phyloP scores from a whole-genome alignment of 805 yeast species.

The Candida suzukii region DNA sequence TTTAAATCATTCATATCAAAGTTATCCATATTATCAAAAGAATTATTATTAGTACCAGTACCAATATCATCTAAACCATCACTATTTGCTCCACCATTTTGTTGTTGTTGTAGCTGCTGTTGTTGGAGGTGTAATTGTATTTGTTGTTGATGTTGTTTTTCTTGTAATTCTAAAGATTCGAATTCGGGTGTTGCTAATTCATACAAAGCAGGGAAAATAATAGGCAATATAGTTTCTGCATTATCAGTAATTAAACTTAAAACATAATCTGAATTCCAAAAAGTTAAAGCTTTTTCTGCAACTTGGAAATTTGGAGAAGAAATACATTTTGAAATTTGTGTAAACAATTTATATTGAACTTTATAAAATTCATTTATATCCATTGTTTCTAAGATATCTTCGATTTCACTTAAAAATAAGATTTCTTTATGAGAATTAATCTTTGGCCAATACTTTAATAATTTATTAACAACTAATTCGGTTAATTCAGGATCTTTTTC shows the following conservation, averaged over 20 bases:
- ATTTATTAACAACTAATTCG: constrained; percentile 93
- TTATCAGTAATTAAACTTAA: constrained; percentile 84
- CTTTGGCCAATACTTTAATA: constrained; percentile 94
- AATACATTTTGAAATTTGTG: constrained; percentile 89
- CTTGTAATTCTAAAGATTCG: constrained; percentile 23
- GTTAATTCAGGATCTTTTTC: constrained; percentile 91
- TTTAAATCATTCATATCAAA: constrained; percentile 1
- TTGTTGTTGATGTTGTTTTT: constrained; percentile 16
- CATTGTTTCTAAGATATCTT: constrained; percentile 93
- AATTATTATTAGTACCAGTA: neutral
- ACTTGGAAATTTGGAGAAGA: constrained; percentile 96
- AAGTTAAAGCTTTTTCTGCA: constrained; percentile 87
- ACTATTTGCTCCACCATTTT: constrained; percentile 7
- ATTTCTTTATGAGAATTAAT: constrained; percentile 91
- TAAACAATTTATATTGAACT: constrained; percentile 88
- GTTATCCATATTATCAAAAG: constrained; percentile 1
- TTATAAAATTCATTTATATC: constrained; percentile 89
- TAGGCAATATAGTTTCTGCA: constrained; percentile 88
- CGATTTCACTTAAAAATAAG: constrained; percentile 91
- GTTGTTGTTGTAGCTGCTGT: constrained; percentile 3
- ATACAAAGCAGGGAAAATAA: constrained; percentile 82
- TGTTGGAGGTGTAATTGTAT: constrained; percentile 2
- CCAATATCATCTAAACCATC: neutral
- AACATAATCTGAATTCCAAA: constrained; percentile 93
- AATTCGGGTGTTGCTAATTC: constrained; percentile 54